A percentile compares a stretch with the other conserved stretches of the same genome.
phyloP scores from a whole-genome alignment of 2,329 filamentous ascomycete species.

The Hypoxylon sp. region DNA sequence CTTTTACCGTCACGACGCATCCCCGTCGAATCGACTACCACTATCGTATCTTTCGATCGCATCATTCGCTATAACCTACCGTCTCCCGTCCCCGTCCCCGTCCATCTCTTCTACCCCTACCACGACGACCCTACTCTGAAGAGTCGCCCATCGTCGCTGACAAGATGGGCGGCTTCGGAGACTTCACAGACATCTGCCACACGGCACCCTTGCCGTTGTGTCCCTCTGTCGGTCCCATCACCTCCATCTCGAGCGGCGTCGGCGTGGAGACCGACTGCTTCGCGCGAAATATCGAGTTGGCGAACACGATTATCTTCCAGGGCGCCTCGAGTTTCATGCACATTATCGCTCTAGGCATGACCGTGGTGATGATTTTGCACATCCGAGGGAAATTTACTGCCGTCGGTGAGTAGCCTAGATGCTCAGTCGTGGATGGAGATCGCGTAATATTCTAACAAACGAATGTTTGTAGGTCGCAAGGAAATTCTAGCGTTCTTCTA shows the following conservation, averaged over 20 bases:
- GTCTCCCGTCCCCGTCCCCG: background rate
- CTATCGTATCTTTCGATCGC: conserved; percentile 1
- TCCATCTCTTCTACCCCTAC: conserved; percentile 8
- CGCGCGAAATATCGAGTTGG: conserved; percentile 93
- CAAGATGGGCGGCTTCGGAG: conserved; percentile 86
- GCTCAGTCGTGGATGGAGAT: background rate
- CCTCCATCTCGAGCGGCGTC: conserved; percentile 74
- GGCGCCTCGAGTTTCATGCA: conserved; percentile 92
- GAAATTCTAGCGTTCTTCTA: conserved; percentile 94
- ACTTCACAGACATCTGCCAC: conserved; percentile 89
- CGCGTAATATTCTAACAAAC: conserved; percentile 14
- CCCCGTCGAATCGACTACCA: conserved; percentile 21
- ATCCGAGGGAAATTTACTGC: conserved; percentile 98
- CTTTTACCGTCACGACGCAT: conserved; percentile 17
- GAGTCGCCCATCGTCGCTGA: conserved; percentile 25
- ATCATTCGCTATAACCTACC: conserved; percentile 26
- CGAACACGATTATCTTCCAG: conserved; percentile 99
- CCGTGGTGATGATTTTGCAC: conserved; percentile 96
- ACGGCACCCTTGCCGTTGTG: conserved; percentile 90
- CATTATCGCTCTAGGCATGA: conserved; percentile 92
- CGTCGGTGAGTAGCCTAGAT: conserved; percentile 76
- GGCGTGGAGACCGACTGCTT: conserved; percentile 94
- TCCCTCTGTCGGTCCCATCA: conserved; percentile 83
- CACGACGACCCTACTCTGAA: conserved; percentile 7
- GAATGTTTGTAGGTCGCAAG: conserved; percentile 66